Base-by-base conservation (phyloP, 306 rosid species). In the Vicia faba region DNA sequence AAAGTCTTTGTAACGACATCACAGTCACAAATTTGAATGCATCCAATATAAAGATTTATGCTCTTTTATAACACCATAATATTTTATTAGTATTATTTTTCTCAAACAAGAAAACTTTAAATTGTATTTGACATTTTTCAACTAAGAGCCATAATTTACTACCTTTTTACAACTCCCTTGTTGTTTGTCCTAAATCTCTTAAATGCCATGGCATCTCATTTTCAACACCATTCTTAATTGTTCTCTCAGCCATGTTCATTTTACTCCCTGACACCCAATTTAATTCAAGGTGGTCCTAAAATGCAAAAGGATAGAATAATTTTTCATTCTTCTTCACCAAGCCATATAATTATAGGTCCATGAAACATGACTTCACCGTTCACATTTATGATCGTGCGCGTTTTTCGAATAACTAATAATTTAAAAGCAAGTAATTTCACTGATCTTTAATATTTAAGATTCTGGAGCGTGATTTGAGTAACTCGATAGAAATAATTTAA, bases 241-340 rank as follows among this genome's bases (percentile, higher is more conserved):
- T 64, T 62, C 59, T 57, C 39, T 26, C 67, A 77, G 73, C 49
- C 67, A 60, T 76, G 56, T 54, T 58, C 79, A 64, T 68, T 82
- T 68, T 49, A 58, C 69, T 61, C 29, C 59, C 78, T 82, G 81
- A 82, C 83, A 67, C 38, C 20, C 43, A 50, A 43, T 58, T 76
- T 76, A 50, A 66, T 84, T 81, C 36, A 70, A 64, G 8, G 51
- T 31, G 57, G 66, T 64, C 81, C 70, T 74, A 66, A 50, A 69
- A 72, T 70, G 14, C 75, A 71, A 67, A 57, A 20, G 31, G 57
- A 50, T 19, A 50, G 14, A 66, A 59, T 25, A 66, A 51, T 54
- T 0, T 12, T 41, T 20, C 11, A 56, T 38, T 50, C 86, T 43
- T 33, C 70, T 44, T 12, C 67, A 39, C 48, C 75, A 67, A 61